A percentile compares a stretch with the other conserved stretches of the same genome.
Conservation (phyloP, 805 yeast species). For the Cyberlindnera mrakii region DNA sequence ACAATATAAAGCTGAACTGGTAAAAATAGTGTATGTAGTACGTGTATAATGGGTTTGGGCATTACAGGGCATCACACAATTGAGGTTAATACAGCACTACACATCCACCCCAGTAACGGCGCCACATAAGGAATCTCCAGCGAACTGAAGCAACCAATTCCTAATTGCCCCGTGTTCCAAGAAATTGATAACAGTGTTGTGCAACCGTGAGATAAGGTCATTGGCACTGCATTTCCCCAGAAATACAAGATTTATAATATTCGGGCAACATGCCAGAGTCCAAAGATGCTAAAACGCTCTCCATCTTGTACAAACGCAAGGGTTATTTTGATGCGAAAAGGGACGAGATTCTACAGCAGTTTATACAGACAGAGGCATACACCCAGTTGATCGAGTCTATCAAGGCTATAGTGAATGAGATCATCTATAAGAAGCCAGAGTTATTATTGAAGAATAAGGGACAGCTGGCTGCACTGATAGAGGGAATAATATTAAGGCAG, state of each 20-base stretch:
- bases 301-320: slow-evolving; percentile 11
- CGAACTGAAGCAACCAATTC: no score
- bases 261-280: not conserved
- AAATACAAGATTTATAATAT: not conserved
- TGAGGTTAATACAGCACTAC: no score
- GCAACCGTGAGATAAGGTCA: no score
- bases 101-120: no score
- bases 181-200: no score
- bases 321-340: slow-evolving; percentile 18
- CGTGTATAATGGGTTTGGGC: no score
- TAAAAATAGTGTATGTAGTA: no score
- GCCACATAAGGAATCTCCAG: no score
- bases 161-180: no score
- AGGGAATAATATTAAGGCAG: slow-evolving; percentile 14
- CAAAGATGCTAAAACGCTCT: not conserved
- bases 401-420: slow-evolving; percentile 9
- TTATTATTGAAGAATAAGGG: slow-evolving; percentile 19
- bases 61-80: no score
- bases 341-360: slow-evolving; percentile 10
- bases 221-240: no score
- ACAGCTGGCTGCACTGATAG: slow-evolving; percentile 19
- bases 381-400: slow-evolving; percentile 10
- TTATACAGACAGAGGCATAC: slow-evolving; percentile 14
- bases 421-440: slow-evolving; percentile 18
- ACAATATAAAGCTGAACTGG: no score